Conservation (phyloP, 1,284 basidiomycete genomes). For the Inonotus hispidus region DNA sequence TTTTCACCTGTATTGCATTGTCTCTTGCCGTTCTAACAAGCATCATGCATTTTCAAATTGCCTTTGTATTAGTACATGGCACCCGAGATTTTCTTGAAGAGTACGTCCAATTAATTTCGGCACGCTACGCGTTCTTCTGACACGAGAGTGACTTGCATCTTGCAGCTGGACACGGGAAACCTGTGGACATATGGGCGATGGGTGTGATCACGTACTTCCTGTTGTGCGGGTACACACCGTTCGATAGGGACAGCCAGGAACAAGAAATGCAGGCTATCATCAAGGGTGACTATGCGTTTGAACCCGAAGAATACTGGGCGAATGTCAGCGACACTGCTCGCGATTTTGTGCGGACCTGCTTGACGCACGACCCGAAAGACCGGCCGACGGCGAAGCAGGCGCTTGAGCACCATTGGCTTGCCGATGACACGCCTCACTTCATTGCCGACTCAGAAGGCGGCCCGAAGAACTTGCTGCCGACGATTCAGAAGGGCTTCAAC, state of each 20-base stretch:
- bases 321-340: conserved; percentile 79
- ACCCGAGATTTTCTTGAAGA: conserved; percentile 96
- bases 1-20: background rate
- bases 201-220: conserved; percentile 96
- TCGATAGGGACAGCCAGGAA: conserved; percentile 85
- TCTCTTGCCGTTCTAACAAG: background rate
- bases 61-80: conserved; percentile 80
- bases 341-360: conserved; percentile 75
- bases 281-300: conserved; percentile 87
- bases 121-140: conserved; percentile 17
- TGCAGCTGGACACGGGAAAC: conserved; percentile 87
- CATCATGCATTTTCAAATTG: conserved; percentile 17
- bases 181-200: conserved; percentile 97
- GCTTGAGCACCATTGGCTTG: conserved; percentile 78
- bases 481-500: conserved; percentile 85
- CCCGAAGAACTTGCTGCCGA: conserved; percentile 80
- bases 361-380: conserved; percentile 75
- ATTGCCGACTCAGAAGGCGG: conserved; percentile 61
- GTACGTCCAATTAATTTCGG: conserved; percentile 35
- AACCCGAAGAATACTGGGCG: conserved; percentile 83
- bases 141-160: background rate
- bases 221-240: conserved; percentile 91
- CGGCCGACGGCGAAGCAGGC: conserved; percentile 75
- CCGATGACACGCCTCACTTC: conserved; percentile 60
- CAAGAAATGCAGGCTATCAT: conserved; percentile 93